Evolutionary conservation across 2,329 filamentous ascomycete genomes (phyloP).

Genomic region (Furcasterigmium sp.): DNA sequence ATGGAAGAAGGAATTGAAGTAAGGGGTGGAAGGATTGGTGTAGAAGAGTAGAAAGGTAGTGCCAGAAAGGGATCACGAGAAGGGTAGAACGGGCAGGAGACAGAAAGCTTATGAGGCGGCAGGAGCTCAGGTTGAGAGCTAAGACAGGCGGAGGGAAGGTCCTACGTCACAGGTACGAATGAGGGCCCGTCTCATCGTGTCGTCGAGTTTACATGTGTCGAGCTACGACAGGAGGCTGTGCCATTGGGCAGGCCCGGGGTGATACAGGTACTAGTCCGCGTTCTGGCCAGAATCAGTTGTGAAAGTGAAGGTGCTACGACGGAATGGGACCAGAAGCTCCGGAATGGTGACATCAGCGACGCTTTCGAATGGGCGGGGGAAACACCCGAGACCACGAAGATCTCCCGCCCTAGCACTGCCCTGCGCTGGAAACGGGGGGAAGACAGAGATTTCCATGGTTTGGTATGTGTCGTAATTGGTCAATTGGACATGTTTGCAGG

Average conservation of each 20-base stretch:
- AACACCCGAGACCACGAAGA: no score
- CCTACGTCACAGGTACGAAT: neutral
- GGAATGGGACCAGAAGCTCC: constrained; percentile 8
- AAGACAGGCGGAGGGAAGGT: no score
- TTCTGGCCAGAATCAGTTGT: no score
- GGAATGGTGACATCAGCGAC: constrained; percentile 9
- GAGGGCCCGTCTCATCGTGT: no score
- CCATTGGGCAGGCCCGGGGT: no score
- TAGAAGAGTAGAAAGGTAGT: neutral
- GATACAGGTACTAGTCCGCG: neutral
- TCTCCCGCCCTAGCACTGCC: no score
- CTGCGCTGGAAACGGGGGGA: constrained; percentile 1
- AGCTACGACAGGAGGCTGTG: no score
- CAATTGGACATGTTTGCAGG: no score
- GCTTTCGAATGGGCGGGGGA: neutral
- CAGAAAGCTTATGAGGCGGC: neutral
- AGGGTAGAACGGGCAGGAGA: neutral
- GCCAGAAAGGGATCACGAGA: neutral
- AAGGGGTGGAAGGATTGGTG: neutral
- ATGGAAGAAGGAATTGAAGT: neutral
- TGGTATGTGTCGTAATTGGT: no score
- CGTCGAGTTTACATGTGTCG: no score
- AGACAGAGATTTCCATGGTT: no score
- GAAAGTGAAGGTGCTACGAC: neutral
- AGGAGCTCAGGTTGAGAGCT: neutral